Base-by-base conservation (phyloP, 805 yeast species). In the Maudiozyma barnettii region DNA sequence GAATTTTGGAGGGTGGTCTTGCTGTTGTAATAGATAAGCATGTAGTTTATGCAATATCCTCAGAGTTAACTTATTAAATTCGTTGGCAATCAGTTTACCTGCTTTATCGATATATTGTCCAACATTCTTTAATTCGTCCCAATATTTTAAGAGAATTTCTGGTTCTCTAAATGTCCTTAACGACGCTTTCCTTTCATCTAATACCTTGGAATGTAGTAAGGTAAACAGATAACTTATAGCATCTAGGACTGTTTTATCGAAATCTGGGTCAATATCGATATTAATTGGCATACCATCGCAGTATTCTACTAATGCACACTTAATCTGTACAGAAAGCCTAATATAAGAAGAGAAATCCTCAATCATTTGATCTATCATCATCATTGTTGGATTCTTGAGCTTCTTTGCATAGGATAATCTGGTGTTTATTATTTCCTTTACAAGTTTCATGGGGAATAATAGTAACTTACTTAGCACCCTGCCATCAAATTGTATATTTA, bases 321-420 rank as follows among this genome's bases (percentile, higher is more conserved):
- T 82, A 44, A 89, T 77, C 53, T 79, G 84, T 16, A 87, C 72
- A 0, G 95, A 90, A 31, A 89, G 69, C 43, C 77, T 75, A 48
- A 91, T 77, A 60, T 87, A 88, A 2, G 81, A 75, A 54, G 81
- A 81, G 61, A 91, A 84, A 61, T 88, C 95, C 41, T 79, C 89
- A 51, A 91, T 77, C 76, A 88, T 83, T 66, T 91, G 96, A 64
- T 93, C 99, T 55, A 93, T 86, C 82, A 88, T 86, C 89, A 88
- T 84, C 80, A 90, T 78, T 0, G 97, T 89, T 1, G 96, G 96
- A 56, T 83, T 84, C 45, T 76, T 78, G 43, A 91, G 67, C 58
- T 83, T 84, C 61, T 77, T 73, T 2, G 97, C 95, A 61, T 86
- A 89, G 1, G 74, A 70, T 41, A 91, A 69, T 54, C 97, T 75